Base-by-base conservation (phyloP, 345 rosid species). In the Eucalyptus sp. region DNA sequence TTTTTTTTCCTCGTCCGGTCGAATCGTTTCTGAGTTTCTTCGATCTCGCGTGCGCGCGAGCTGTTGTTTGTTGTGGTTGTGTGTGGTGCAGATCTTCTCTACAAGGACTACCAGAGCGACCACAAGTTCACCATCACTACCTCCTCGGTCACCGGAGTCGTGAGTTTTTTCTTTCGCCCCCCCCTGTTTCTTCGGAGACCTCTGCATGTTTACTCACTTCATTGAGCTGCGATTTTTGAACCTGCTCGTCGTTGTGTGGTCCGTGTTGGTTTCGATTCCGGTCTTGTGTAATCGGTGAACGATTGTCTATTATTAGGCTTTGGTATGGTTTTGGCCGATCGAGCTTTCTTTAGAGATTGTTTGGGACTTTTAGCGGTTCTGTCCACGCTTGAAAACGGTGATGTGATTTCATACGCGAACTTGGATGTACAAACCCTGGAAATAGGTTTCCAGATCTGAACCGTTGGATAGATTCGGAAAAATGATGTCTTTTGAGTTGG, bases 61-160 rank as follows among this genome's bases (percentile, higher is more conserved):
- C 29, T 56, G 29, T 56, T 56, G 62, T 24, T 44, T 81, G 83
- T 66, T 13, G 81, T 46, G 88, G 33, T 62, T 22, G 83, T 84
- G 22, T 88, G 25, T 79, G 51, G 88, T 46, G 46, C 88, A 97
- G 99, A 97, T 94, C 97, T 96, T 79, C 90, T 96, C 52, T 93
- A 95, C 97, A 96, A 91, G 95, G 99, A 96, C 86, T 96, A 97
- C 90, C 99, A 96, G 94, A 93, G 90, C 50, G 99, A 96, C 91
- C 96, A 97, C 88, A 96, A 96, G 93, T 92, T 97, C 94, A 94
- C 93, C 89, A 29, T 97, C 92, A 92, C 98, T 37, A 97, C 99
- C 22, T 94, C 84, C 88, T 96, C 99, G 89, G 89, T 97, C 7
- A 92, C 95, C 66, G 98, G 99, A 66, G 96, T 95, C 89, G 99